Conservation (phyloP, 2,329 filamentous ascomycete species). For the Mollisiaceae sp. region DNA sequence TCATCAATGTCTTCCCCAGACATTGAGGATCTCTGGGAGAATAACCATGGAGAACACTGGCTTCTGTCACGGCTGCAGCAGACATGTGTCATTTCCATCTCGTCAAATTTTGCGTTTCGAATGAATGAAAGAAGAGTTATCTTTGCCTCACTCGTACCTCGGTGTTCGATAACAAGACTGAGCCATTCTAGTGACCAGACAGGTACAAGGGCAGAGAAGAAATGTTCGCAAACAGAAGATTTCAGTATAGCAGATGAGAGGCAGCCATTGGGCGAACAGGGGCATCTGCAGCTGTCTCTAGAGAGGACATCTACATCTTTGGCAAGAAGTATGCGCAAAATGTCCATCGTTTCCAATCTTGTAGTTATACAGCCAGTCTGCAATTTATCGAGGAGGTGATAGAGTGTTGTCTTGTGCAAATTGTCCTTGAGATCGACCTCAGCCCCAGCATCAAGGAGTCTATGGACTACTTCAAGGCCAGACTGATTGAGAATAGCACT, state of each 20-base stretch:
- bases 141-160: conserved; percentile 4
- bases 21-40: not conserved
- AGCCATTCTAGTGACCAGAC: not conserved
- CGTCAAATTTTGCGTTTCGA: conserved; percentile 17
- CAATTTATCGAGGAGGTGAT: not conserved
- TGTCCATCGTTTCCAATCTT: conserved; percentile 8
- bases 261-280: conserved; percentile 14
- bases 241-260: conserved; percentile 9
- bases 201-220: not conserved
- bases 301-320: conserved; percentile 11
- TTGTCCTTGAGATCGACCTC: conserved; percentile 16
- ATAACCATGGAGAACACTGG: not conserved
- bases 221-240: not conserved
- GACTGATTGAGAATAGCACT: not conserved
- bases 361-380: not conserved
- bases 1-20: conserved; percentile 14
- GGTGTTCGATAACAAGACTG: not conserved
- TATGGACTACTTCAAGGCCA: conserved; percentile 9
- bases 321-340: conserved; percentile 10
- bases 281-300: conserved; percentile 14
- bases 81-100: conserved; percentile 16
- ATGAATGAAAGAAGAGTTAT: conserved; percentile 16
- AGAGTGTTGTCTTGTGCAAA: conserved; percentile 16
- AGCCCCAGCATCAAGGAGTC: conserved; percentile 11
- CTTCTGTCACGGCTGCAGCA: not conserved